These are phyloP conservation scores for Phytophthora rubi DNA, from an alignment of 352 stramenopile species.

Conservation along the genomic window DNA sequence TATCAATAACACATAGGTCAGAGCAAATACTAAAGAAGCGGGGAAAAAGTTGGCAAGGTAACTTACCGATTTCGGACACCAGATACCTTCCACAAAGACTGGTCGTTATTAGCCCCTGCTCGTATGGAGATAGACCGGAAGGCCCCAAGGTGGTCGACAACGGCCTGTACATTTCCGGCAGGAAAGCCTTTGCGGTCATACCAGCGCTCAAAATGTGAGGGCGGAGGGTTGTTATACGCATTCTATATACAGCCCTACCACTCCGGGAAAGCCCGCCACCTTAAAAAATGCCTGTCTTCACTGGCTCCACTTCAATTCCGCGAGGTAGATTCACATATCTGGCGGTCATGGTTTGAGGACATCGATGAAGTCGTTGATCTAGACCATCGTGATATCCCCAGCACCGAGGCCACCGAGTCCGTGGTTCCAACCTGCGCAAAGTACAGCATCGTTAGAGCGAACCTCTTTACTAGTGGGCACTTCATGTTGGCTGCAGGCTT, in stretches of 20 bases:
- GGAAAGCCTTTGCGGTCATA: conserved; percentile 28
- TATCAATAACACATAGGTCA: not conserved
- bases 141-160: conserved; percentile 13
- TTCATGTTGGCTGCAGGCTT: conserved; percentile 29
- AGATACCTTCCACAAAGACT: conserved; percentile 25
- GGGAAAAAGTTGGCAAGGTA: not conserved
- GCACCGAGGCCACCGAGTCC: conserved; percentile 8
- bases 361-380: conserved; percentile 19
- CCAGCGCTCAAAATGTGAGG: conserved; percentile 28
- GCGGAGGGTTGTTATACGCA: conserved; percentile 15
- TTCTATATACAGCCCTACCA: conserved; percentile 20
- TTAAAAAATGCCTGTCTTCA: conserved; percentile 7
- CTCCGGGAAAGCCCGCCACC: conserved; percentile 18
- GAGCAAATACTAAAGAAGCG: not conserved
- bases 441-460: conserved; percentile 29
- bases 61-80: conserved; percentile 3
- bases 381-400: conserved; percentile 25
- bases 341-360: conserved; percentile 5
- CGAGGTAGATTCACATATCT: not conserved
- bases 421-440: conserved; percentile 20
- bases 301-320: not conserved
- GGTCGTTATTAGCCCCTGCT: conserved; percentile 21
- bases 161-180: conserved; percentile 27
- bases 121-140: conserved; percentile 31
- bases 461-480: conserved; percentile 20